Evolutionary conservation across 306 rosid genomes (phyloP).

Genomic region (Trifolium fragiferum): DNA sequence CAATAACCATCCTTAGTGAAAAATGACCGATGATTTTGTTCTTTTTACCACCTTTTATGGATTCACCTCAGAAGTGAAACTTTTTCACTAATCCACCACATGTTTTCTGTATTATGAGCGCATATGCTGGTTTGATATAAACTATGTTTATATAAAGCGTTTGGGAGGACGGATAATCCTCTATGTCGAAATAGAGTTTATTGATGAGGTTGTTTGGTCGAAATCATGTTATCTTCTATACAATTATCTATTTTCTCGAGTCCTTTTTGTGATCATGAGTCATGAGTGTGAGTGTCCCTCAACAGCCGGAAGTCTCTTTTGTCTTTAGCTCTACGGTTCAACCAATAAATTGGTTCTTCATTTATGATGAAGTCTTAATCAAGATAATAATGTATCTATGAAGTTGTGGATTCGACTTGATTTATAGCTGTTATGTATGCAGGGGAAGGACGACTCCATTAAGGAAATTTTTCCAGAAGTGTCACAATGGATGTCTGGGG

Average conservation of each 20-base stretch:
- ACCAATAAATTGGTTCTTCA: slow-evolving; percentile 28
- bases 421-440: slow-evolving; percentile 30
- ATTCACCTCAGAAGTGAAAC: slow-evolving; percentile 13
- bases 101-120: not conserved
- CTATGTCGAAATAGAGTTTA: not conserved
- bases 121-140: slow-evolving; percentile 12
- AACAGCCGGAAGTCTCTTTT: not conserved
- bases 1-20: too few relatives aligned
- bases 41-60: not conserved
- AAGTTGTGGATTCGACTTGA: slow-evolving; percentile 25
- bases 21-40: too few relatives aligned
- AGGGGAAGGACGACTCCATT: slow-evolving; percentile 67
- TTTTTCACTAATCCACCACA: not conserved
- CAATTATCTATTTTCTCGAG: not conserved
- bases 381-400: not conserved
- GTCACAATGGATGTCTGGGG: slow-evolving; percentile 60
- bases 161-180: slow-evolving; percentile 1
- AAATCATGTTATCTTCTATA: slow-evolving; percentile 24
- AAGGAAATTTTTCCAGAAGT: slow-evolving; percentile 63
- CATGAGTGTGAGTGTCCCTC: slow-evolving; percentile 9
- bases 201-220: not conserved
- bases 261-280: slow-evolving; percentile 28
- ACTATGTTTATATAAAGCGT: not conserved
- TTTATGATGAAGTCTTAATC: not conserved
- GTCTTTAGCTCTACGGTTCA: slow-evolving; percentile 23